Evolutionary conservation across 257 asterid species (phyloP).

Genomic region (Nicotiana benthamiana): DNA sequence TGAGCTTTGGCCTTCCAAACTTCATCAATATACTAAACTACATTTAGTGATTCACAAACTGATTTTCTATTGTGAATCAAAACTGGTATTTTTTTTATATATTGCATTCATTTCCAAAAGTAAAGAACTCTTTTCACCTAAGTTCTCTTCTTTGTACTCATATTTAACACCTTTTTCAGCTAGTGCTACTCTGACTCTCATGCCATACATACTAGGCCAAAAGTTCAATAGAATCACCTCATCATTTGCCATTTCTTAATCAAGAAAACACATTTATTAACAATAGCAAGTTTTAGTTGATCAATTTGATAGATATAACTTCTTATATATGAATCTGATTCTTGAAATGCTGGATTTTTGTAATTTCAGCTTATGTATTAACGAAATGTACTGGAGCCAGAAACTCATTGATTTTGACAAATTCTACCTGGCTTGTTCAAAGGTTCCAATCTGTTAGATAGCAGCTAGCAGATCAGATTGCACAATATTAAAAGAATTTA

Average conservation of each 20-base stretch:
- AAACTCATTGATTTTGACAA: not conserved
- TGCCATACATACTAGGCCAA: constrained; percentile 30
- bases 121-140: constrained; percentile 11
- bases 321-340: not conserved
- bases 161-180: constrained; percentile 37
- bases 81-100: constrained; percentile 35
- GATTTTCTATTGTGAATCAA: constrained; percentile 19
- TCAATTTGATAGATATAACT: too few species aligned
- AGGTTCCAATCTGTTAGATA: too few species aligned
- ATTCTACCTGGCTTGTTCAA: not conserved
- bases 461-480: too few species aligned
- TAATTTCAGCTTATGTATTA: not conserved
- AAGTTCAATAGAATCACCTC: constrained; percentile 20
- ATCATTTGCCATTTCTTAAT: not conserved
- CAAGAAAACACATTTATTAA: not conserved
- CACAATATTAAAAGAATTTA: too few species aligned
- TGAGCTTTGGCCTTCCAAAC: constrained; percentile 14
- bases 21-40: constrained; percentile 24
- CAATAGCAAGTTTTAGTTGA: not conserved
- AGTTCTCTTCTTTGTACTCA: constrained; percentile 30
- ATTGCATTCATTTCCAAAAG: constrained; percentile 33
- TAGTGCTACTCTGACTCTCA: constrained; percentile 41
- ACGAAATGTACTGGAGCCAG: not conserved
- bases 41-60: constrained; percentile 14
- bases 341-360: not conserved